Evolutionary conservation across 192 early-diverging fungal genomes (phyloP), one percentile per base, ranked within the genome.

Genomic region (Backusella sp.): DNA sequence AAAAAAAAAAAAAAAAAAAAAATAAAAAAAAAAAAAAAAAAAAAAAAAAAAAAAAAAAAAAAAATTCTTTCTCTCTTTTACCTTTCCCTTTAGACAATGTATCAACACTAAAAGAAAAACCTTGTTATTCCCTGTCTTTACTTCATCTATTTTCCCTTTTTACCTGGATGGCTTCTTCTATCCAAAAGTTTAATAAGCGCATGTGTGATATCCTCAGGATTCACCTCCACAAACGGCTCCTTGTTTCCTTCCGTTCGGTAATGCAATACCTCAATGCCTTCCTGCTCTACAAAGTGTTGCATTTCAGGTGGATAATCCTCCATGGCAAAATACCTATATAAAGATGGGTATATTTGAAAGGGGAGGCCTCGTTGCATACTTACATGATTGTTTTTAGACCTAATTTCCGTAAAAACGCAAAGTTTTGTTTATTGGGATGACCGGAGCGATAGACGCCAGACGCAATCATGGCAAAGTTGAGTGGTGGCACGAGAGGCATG

Each of bases 381-480:
- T 62, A 62, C 91, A 99, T 93, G 62, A 99, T 93, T 0, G 92
- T 93, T 70, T 91, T 93, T 32, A 99, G 81, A 1, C 92, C 86
- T 8, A 98, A 88, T 74, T 93, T 94, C 34, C 92, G 81, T 44
- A 99, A 86, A 80, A 99, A 99, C 7, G 94, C 91, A 79, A 94
- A 95, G 80, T 95, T 97, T 74, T 93, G 93, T 53, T 88, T 86
- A 82, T 95, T 96, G 6, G 98, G 98, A 77, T 93, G 95, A 21
- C 96, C 98, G 4, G 96, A 96, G 6, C 98, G 88, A 84, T 98
- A 99, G 36, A 99, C 91, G 11, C 95, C 96, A 14, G 92, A 90
- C 4, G 92, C 91, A 7, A 99, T 94, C 91, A 98, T 94, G 32
- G 93, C 93, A 86, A 99, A 99, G 85, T 97, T 97, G 36, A 96